phyloP scores from a whole-genome alignment of 179 eudicot species.

The Kewa caespitosa region DNA sequence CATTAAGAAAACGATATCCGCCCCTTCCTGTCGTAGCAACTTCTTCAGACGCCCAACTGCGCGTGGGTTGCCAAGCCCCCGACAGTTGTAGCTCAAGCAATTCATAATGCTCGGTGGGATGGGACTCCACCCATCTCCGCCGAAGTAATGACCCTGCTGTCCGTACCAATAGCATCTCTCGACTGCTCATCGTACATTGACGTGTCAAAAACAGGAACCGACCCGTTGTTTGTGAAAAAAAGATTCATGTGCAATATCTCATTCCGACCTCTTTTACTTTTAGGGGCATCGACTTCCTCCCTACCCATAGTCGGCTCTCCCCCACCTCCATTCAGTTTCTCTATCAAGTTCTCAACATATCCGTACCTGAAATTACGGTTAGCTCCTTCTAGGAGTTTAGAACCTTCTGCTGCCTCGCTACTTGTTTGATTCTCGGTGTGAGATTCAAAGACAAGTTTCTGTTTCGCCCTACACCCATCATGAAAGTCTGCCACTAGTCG shows the following conservation, averaged over 20 bases:
- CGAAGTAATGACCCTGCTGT: neutral
- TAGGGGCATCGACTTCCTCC: neutral
- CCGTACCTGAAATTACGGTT: neutral
- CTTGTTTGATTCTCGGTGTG: neutral
- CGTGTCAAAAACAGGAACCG: neutral
- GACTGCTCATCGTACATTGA: neutral
- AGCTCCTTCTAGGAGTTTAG: too few relatives aligned
- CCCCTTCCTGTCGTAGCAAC: neutral
- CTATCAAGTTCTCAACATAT: neutral
- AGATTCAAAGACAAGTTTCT: neutral
- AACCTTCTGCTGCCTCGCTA: neutral
- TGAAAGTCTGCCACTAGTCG: neutral
- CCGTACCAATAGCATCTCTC: too few relatives aligned
- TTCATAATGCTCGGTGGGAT: constrained; percentile 9
- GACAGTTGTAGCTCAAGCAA: constrained; percentile 5
- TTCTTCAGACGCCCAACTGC: neutral
- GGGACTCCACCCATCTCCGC: neutral
- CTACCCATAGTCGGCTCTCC: neutral
- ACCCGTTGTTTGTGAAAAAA: too few relatives aligned
- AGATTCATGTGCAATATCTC: too few relatives aligned
- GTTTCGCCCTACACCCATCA: neutral
- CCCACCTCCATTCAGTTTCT: neutral
- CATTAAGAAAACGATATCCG: neutral
- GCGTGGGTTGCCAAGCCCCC: constrained; percentile 17
- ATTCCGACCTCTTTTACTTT: neutral